phyloP scores from a whole-genome alignment of 2,329 filamentous ascomycete genomes.

The Pyricularia pennisetigena region DNA sequence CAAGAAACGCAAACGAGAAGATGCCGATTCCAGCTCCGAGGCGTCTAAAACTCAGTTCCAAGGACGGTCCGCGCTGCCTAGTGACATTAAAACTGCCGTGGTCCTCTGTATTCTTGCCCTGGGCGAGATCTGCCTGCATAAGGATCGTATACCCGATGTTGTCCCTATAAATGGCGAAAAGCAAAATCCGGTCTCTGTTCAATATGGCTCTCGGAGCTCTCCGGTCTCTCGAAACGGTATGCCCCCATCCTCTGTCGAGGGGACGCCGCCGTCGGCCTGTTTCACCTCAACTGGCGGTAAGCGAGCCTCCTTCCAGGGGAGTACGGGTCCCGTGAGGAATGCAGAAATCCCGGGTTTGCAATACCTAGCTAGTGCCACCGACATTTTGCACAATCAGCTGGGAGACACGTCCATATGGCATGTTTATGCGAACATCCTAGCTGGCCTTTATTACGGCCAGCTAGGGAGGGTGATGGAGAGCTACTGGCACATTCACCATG shows the following conservation, averaged over 20 bases:
- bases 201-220: background rate
- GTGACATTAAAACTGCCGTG: constrained; percentile 70
- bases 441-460: constrained; percentile 63
- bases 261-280: constrained; percentile 38
- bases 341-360: too few species aligned
- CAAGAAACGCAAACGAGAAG: constrained; percentile 47
- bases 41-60: too few species aligned
- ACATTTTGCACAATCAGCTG: too few species aligned
- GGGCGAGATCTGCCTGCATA: constrained; percentile 60
- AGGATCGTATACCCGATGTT: too few species aligned
- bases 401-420: too few species aligned
- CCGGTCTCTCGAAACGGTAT: constrained; percentile 35
- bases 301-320: too few species aligned
- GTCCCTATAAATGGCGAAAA: constrained; percentile 25
- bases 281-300: constrained; percentile 27
- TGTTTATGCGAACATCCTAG: constrained; percentile 30
- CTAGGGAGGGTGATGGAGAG: too few species aligned
- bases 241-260: constrained; percentile 40
- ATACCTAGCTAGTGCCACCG: too few species aligned
- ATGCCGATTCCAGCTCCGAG: constrained; percentile 16
- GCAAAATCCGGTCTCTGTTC: background rate
- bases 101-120: constrained; percentile 76
- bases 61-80: constrained; percentile 21
- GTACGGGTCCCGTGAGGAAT: too few species aligned
- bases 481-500: too few species aligned